A percentile compares a stretch with the other conserved stretches of the same genome.
These are phyloP conservation scores for Colletotrichum truncatum DNA, from an alignment of 2,329 filamentous ascomycete species.

Conservation along the genomic window DNA sequence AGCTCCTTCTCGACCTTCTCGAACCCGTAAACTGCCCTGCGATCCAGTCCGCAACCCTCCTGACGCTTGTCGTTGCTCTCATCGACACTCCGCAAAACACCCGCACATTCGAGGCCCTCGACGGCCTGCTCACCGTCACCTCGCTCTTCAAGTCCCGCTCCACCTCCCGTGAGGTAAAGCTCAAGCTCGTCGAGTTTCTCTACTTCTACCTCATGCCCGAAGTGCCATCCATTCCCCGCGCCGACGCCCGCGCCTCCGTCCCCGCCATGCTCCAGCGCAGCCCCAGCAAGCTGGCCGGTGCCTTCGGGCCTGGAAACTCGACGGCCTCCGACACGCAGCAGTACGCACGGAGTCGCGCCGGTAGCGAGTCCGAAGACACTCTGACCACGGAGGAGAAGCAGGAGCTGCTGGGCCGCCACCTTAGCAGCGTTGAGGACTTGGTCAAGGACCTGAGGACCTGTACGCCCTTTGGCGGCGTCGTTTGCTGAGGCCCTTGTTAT, in stretches of 20 bases:
- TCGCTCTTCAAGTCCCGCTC: constrained; percentile 90
- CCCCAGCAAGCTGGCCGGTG: constrained; percentile 72
- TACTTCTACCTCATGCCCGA: constrained; percentile 99
- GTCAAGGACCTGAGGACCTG: constrained; percentile 85
- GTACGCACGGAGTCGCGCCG: constrained; percentile 42
- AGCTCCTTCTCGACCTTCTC: constrained; percentile 92
- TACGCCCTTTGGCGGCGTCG: constrained; percentile 75
- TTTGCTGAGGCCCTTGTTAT: constrained; percentile 47
- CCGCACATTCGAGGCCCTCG: constrained; percentile 89
- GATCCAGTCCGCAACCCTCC: constrained; percentile 88
- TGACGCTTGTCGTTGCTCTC: constrained; percentile 89
- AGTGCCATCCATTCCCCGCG: constrained; percentile 65
- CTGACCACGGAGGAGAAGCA: constrained; percentile 85
- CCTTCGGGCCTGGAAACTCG: constrained; percentile 53
- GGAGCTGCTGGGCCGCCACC: constrained; percentile 76
- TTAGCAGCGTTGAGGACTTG: constrained; percentile 85
- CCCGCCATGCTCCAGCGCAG: constrained; percentile 70
- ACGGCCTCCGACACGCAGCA: constrained; percentile 40
- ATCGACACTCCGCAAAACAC: constrained; percentile 89
- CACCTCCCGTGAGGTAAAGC: constrained; percentile 88
- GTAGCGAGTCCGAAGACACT: constrained; percentile 54
- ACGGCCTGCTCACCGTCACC: constrained; percentile 90
- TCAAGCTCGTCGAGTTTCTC: constrained; percentile 95
- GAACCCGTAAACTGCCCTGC: constrained; percentile 91
- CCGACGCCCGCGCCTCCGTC: constrained; percentile 53